These are phyloP conservation scores for Sporothrix pseudoabietina DNA, from an alignment of 2,329 filamentous ascomycete species.

Conservation along the genomic window DNA sequence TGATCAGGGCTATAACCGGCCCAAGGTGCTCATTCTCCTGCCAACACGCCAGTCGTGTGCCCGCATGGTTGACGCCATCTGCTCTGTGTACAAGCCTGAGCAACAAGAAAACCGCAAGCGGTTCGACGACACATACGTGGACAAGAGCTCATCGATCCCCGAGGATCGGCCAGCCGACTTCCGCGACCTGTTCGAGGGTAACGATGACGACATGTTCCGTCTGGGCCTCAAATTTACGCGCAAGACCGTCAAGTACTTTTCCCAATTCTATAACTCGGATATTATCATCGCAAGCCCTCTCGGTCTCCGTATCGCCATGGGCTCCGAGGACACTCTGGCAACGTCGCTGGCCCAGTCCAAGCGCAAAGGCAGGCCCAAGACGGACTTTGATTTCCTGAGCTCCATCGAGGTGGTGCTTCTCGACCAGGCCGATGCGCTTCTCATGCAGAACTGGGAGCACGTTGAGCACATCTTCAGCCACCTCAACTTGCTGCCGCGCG, in stretches of 20 bases:
- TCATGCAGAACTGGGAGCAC: conserved; percentile 99
- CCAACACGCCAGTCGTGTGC: conserved; percentile 87
- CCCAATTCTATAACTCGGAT: conserved; percentile 94
- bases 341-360: conserved; percentile 51
- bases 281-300: conserved; percentile 90
- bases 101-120: conserved; percentile 95
- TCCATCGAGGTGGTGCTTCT: conserved; percentile 89
- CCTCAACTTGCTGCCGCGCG: conserved; percentile 85
- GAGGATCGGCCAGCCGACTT: conserved; percentile 81
- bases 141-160: conserved; percentile 55
- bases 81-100: conserved; percentile 74
- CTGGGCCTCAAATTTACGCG: conserved; percentile 95
- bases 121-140: conserved; percentile 80
- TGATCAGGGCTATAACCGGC: conserved; percentile 93
- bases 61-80: conserved; percentile 75
- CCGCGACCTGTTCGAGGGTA: conserved; percentile 84
- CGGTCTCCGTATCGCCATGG: conserved; percentile 86
- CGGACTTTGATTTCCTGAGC: conserved; percentile 86
- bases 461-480: conserved; percentile 89
- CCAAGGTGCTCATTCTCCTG: conserved; percentile 87
- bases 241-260: conserved; percentile 92
- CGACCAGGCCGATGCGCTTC: conserved; percentile 87
- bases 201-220: conserved; percentile 96
- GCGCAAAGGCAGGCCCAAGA: conserved; percentile 48
- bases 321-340: conserved; percentile 62